Base-by-base conservation (phyloP, 768 basidiomycete genomes). In the Dendrothele bispora region DNA sequence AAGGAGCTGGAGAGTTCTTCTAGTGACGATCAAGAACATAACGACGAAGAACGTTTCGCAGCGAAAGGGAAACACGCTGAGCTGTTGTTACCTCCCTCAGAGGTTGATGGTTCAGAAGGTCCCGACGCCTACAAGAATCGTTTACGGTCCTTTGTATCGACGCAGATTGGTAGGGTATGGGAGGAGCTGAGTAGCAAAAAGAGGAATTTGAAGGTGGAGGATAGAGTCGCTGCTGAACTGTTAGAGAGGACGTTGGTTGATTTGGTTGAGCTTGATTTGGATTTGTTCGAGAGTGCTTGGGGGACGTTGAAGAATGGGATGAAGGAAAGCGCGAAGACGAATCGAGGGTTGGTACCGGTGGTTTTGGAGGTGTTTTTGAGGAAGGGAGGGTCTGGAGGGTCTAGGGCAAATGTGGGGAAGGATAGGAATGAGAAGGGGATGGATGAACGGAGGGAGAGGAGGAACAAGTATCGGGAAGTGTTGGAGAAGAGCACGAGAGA, bases 251-350 rank as follows among this genome's bases (percentile, higher is more conserved):
- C 66, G 20, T 57, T 83, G 27, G 46, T 55, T 39, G 62, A 55
- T 1, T 50, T 73, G 6, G 59, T 67, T 27, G 43, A 51, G 10
- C 24, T 17, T 44, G 28, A 15, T 21, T 30, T 32, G 76, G 78
- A 63, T 26, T 57, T 86, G n/a, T 79, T 80, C 49, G 59, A 69
- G 8, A 61, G 63, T 1, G 77, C 74, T 2, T 86, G 84, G 76
- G 64, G 61, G 3, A 59, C 67, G 0, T 55, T 88, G 4, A 52
- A 63, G 1, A 46, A 49, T 4, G 57, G 56, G 5, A 59, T 78
- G 20, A 61, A 59, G 36, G 45, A 42, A 2, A 45, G 52, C 17
- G 48, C 57, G 7, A 48, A 59, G 11, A 48, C 54, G 5, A 55
- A 60, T 20, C 52, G 72, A 0, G 49, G 50, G 8, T 57, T 85